Percentiles rank a stretch among this genome's conserved stretches.
Conservation (phyloP, 1,139 yeast species). For the Magnusiomyces fungicola region DNA sequence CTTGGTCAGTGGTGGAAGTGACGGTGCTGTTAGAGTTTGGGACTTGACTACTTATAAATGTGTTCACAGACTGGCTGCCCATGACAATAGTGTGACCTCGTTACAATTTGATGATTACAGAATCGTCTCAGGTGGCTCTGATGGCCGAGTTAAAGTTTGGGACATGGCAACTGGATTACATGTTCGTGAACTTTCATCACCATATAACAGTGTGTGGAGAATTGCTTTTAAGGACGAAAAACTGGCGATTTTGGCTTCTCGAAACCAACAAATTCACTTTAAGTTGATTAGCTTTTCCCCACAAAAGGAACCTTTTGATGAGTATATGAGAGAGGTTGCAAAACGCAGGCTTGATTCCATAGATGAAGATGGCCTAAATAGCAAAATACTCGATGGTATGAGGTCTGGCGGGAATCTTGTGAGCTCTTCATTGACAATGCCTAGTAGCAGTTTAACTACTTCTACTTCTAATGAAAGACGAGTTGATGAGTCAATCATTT, state of each 20-base stretch:
- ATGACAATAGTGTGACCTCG: conserved; percentile 72
- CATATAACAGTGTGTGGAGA: conserved; percentile 38
- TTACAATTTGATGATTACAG: conserved; percentile 82
- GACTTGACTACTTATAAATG: conserved; percentile 84
- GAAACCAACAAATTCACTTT: conserved; percentile 31
- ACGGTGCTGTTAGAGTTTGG: conserved; percentile 86
- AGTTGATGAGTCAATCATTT: neutral
- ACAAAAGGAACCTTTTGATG: conserved; percentile 18
- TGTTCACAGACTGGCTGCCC: conserved; percentile 81
- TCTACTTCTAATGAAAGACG: no score
- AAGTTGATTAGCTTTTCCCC: conserved; percentile 33
- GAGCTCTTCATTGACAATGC: no score
- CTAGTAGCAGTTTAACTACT: no score
- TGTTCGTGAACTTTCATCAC: conserved; percentile 33
- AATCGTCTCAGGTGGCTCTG: conserved; percentile 83
- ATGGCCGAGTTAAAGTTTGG: conserved; percentile 89
- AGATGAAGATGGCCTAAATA: neutral
- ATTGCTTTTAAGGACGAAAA: conserved; percentile 37
- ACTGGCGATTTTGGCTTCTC: conserved; percentile 35
- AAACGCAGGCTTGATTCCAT: neutral
- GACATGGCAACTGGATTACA: conserved; percentile 66
- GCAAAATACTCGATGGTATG: neutral
- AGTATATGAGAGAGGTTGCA: neutral
- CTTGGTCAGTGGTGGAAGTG: conserved; percentile 91
- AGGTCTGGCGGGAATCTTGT: no score